A percentile compares a stretch with the other conserved stretches of the same genome.
phyloP scores from a whole-genome alignment of 805 yeast species.

The Kodamaea kaohsiungensis region DNA sequence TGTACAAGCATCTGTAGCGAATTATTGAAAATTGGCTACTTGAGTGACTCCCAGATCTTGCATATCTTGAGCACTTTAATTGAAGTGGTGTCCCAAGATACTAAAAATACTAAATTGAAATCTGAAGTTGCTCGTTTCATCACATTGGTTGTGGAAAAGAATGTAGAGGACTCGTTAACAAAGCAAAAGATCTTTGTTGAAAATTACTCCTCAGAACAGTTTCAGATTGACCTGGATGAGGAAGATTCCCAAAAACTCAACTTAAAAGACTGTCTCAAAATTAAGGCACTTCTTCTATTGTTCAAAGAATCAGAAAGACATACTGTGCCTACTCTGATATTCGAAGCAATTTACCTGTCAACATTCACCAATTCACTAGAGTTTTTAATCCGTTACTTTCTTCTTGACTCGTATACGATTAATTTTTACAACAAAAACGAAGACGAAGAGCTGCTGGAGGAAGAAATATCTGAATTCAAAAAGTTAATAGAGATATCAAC shows the following conservation, averaged over 20 bases:
- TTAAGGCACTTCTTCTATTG: conserved; percentile 19
- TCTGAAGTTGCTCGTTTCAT: conserved; percentile 59
- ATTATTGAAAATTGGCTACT: conserved; percentile 58
- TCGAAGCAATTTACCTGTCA: conserved; percentile 33
- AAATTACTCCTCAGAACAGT: conserved; percentile 22
- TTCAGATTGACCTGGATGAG: conserved; percentile 20
- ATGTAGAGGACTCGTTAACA: conserved; percentile 37
- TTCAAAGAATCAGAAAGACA: conserved; percentile 11
- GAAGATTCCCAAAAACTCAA: conserved; percentile 20
- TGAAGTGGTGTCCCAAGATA: conserved; percentile 6
- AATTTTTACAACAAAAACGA: conserved; percentile 11
- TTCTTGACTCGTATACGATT: conserved; percentile 46
- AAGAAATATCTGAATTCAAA: conserved; percentile 31
- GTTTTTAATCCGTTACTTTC: conserved; percentile 39
- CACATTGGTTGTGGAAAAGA: conserved; percentile 42
- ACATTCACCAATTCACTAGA: conserved; percentile 38
- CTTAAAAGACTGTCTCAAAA: conserved; percentile 22
- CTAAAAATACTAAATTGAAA: conserved; percentile 27
- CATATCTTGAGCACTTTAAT: conserved; percentile 26
- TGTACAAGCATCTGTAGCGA: conserved; percentile 55
- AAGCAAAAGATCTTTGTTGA: conserved; percentile 32
- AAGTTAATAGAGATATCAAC: conserved; percentile 27
- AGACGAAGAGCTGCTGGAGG: conserved; percentile 10
- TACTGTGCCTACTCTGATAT: conserved; percentile 19
- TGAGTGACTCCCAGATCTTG: conserved; percentile 57